Evolutionary conservation across 345 rosid genomes (phyloP).

Genomic region (Adansonia digitata): DNA sequence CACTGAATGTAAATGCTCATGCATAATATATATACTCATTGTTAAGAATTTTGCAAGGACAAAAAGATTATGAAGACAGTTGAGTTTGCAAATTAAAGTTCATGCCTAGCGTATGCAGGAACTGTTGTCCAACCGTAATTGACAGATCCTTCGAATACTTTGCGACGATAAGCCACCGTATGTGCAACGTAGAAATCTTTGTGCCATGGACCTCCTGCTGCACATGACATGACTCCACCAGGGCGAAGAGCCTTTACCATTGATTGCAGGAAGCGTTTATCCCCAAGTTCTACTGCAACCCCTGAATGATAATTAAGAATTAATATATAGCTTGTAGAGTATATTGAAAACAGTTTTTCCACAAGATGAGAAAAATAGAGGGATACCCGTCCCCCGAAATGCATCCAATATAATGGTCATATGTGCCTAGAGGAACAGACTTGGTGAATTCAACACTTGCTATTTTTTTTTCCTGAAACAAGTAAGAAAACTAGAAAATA

Average conservation of each 20-base stretch:
- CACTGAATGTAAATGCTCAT: background rate
- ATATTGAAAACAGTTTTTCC: background rate
- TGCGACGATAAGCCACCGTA: background rate
- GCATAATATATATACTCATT: background rate
- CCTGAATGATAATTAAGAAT: background rate
- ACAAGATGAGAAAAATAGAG: background rate
- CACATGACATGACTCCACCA: background rate
- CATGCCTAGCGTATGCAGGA: background rate
- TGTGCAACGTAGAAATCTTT: background rate
- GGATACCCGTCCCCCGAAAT: background rate
- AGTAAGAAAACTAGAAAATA: background rate
- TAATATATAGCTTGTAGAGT: background rate
- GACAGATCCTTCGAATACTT: background rate
- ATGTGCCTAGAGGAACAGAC: background rate
- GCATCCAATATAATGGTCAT: background rate
- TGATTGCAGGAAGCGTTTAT: background rate
- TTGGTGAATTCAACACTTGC: background rate
- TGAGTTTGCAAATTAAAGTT: background rate
- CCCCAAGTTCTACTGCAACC: background rate
- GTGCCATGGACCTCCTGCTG: background rate
- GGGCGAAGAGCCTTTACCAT: background rate
- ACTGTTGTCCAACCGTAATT: background rate
- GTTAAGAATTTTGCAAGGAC: background rate
- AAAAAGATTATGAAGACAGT: background rate
- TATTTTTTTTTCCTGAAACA: background rate